These are phyloP conservation scores for Ogataea nitratoaversa DNA, from an alignment of 805 yeast genomes.

Conservation along the genomic window DNA sequence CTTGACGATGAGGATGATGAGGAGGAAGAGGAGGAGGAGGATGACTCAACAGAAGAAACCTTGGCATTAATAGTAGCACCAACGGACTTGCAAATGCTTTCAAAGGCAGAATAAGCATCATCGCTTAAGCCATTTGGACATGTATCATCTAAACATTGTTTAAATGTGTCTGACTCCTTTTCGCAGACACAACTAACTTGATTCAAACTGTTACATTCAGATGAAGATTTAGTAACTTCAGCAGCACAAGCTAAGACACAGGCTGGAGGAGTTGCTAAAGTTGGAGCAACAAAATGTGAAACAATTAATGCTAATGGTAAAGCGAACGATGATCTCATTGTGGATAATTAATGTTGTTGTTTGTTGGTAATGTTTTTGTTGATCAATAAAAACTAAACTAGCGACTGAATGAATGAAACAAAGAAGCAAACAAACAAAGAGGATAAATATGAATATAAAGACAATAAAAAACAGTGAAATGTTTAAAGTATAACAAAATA, in stretches of 20 bases:
- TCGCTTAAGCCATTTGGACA: slow-evolving; percentile 66
- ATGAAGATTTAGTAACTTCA: slow-evolving; percentile 51
- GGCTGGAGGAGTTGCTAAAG: slow-evolving; percentile 77
- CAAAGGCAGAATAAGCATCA: slow-evolving; percentile 57
- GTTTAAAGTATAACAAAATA: background rate
- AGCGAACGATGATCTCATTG: slow-evolving; percentile 19
- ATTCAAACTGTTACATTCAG: slow-evolving; percentile 54
- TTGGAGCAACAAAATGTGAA: slow-evolving; percentile 35
- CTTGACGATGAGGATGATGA: slow-evolving; percentile 20
- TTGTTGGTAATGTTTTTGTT: too few relatives aligned
- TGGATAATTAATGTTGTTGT: slow-evolving; percentile 2
- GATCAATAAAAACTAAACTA: too few relatives aligned
- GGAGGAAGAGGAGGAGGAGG: slow-evolving; percentile 30
- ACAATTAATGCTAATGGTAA: slow-evolving; percentile 30
- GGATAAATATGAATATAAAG: background rate
- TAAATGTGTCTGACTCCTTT: slow-evolving; percentile 47
- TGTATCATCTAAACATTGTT: slow-evolving; percentile 56
- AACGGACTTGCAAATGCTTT: slow-evolving; percentile 46
- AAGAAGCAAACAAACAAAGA: too few relatives aligned
- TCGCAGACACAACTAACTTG: slow-evolving; percentile 68
- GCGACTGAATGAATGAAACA: too few relatives aligned
- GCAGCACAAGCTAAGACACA: slow-evolving; percentile 88
- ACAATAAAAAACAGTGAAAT: background rate
- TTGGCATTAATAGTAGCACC: slow-evolving; percentile 32
- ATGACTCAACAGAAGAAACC: too few relatives aligned